Conservation (phyloP, 768 basidiomycete species). For the Coprinopsis marcescibilis region DNA sequence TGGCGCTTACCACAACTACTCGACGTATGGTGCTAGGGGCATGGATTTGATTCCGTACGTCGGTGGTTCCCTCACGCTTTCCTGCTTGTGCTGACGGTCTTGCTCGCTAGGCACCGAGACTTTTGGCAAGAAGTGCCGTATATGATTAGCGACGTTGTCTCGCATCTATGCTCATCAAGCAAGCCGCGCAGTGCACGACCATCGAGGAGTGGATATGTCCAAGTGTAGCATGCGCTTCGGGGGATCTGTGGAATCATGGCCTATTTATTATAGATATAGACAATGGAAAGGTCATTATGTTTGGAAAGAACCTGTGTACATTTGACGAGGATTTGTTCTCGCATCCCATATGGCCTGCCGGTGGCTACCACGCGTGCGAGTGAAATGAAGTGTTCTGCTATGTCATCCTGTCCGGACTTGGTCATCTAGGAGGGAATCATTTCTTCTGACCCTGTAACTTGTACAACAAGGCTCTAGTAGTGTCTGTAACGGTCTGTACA, state of each 20-base stretch:
- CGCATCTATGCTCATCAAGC: slow-evolving; percentile 70
- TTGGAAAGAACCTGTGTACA: too few relatives aligned
- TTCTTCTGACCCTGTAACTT: too few relatives aligned
- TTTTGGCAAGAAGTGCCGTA: slow-evolving; percentile 90
- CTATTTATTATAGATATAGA: neutral
- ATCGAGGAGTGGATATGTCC: slow-evolving; percentile 66
- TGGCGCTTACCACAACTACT: slow-evolving; percentile 86
- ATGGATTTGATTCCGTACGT: slow-evolving; percentile 80
- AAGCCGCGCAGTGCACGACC: slow-evolving; percentile 55
- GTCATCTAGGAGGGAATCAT: too few relatives aligned
- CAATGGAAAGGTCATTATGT: neutral
- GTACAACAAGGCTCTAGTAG: neutral
- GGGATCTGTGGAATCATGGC: too few relatives aligned
- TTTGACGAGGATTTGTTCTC: too few relatives aligned
- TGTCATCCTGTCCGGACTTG: too few relatives aligned
- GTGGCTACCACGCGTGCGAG: too few relatives aligned
- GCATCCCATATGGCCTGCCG: too few relatives aligned
- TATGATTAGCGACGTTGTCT: slow-evolving; percentile 71
- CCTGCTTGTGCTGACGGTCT: slow-evolving; percentile 10
- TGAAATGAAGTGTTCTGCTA: too few relatives aligned
- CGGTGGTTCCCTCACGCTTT: neutral
- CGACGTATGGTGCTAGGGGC: slow-evolving; percentile 80
- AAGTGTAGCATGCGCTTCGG: slow-evolving; percentile 42
- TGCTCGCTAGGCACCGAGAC: slow-evolving; percentile 63
- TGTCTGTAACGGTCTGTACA: neutral